Conservation (phyloP, 2,329 filamentous ascomycete genomes). For the Calonectria pseudoreteaudii region DNA sequence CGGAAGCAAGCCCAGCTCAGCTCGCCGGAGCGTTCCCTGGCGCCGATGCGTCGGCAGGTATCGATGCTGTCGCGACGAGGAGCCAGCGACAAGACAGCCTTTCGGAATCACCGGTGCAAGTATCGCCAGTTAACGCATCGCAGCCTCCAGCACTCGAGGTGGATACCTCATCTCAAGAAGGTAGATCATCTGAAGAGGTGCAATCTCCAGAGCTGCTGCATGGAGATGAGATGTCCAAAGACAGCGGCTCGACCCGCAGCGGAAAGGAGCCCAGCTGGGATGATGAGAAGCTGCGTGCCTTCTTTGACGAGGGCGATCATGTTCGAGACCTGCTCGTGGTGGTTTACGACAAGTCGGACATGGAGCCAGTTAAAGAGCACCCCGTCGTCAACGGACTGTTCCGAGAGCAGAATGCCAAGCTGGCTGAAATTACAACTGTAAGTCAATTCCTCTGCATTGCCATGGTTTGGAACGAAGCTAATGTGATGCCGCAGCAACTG, state of each 20-base stretch:
- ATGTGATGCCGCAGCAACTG: slow-evolving; percentile 68
- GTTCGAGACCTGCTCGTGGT: slow-evolving; percentile 91
- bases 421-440: slow-evolving; percentile 87
- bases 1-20: slow-evolving; percentile 42
- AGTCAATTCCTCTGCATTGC: slow-evolving; percentile 44
- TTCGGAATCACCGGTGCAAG: slow-evolving; percentile 76
- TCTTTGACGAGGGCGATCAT: slow-evolving; percentile 90
- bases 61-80: slow-evolving; percentile 48
- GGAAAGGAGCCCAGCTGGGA: slow-evolving; percentile 76
- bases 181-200: slow-evolving; percentile 72
- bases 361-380: slow-evolving; percentile 85
- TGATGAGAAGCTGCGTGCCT: slow-evolving; percentile 85
- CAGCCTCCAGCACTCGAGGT: slow-evolving; percentile 75
- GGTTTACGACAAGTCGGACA: slow-evolving; percentile 90
- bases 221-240: slow-evolving; percentile 53
- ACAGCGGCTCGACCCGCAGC: slow-evolving; percentile 51
- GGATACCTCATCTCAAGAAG: slow-evolving; percentile 79
- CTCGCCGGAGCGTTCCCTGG: slow-evolving; percentile 57
- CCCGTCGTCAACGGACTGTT: slow-evolving; percentile 85
- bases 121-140: slow-evolving; percentile 55
- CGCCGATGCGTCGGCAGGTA: slow-evolving; percentile 48
- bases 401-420: slow-evolving; percentile 84
- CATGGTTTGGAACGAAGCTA: slow-evolving; percentile 19
- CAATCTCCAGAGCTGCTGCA: slow-evolving; percentile 72
- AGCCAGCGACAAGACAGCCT: slow-evolving; percentile 57